Evolutionary conservation across 1,139 yeast genomes (phyloP).

Genomic region (Pichia sp.): DNA sequence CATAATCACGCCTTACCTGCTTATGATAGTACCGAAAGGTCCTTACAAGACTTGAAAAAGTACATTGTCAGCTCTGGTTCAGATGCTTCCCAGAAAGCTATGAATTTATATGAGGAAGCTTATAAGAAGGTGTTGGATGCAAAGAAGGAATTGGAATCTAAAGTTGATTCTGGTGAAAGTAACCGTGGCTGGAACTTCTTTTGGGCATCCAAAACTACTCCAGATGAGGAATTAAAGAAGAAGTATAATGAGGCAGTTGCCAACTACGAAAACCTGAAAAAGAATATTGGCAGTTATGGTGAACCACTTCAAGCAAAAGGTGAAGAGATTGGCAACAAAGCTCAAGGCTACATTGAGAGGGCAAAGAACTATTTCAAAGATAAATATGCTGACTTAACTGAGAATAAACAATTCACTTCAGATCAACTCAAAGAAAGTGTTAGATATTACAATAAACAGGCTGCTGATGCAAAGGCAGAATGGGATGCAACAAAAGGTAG

Average conservation of each 20-base stretch:
- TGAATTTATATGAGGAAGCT: slow-evolving; percentile 9
- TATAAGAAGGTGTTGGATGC: slow-evolving; percentile 9
- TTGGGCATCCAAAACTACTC: slow-evolving; percentile 7
- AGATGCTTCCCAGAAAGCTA: slow-evolving; percentile 9
- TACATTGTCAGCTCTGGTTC: slow-evolving; percentile 2
- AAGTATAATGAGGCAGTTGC: slow-evolving; percentile 10
- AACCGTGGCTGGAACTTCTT: background rate
- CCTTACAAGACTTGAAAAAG: slow-evolving; percentile 5
- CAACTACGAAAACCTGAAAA: slow-evolving; percentile 7
- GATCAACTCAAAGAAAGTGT: slow-evolving; percentile 14
- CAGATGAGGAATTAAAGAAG: slow-evolving; percentile 6
- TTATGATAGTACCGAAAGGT: background rate
- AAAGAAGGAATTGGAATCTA: slow-evolving; percentile 5
- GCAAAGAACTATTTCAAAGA: slow-evolving; percentile 21
- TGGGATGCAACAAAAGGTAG: slow-evolving; percentile 11
- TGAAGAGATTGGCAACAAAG: slow-evolving; percentile 18
- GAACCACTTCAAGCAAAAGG: slow-evolving; percentile 7
- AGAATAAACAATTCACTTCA: slow-evolving; percentile 24
- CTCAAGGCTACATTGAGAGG: slow-evolving; percentile 30
- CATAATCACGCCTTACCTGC: background rate
- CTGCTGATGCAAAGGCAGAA: slow-evolving; percentile 9
- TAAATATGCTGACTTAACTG: slow-evolving; percentile 29
- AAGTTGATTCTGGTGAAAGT: background rate
- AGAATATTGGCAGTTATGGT: slow-evolving; percentile 24
- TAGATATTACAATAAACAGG: slow-evolving; percentile 6